A percentile compares a stretch with the other conserved stretches of the same genome.
phyloP scores from a whole-genome alignment of 2,329 filamentous ascomycete species.

The Phoma herbarum region DNA sequence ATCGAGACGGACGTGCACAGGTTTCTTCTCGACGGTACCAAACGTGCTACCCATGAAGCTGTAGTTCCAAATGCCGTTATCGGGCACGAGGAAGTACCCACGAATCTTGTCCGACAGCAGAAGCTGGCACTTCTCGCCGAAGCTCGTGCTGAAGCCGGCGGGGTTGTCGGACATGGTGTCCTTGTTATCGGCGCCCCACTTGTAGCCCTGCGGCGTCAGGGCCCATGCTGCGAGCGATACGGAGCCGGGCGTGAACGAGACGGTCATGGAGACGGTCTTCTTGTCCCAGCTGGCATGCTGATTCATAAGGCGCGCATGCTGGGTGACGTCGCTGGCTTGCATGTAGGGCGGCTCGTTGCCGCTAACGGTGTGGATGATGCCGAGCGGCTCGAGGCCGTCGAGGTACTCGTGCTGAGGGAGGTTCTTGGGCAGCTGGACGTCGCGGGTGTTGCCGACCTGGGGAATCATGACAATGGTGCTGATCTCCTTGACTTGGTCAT shows the following conservation, averaged over 20 bases:
- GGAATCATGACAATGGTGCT: constrained; percentile 97
- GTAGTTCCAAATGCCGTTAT: constrained; percentile 94
- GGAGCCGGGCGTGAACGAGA: constrained; percentile 95
- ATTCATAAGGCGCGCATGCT: constrained; percentile 90
- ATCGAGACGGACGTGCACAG: constrained; percentile 91
- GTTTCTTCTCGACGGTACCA: constrained; percentile 86
- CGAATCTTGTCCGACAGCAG: constrained; percentile 91
- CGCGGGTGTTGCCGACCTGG: constrained; percentile 91
- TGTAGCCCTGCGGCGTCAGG: constrained; percentile 89
- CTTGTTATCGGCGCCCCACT: constrained; percentile 96
- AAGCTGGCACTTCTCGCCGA: constrained; percentile 96
- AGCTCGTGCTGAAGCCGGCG: constrained; percentile 87
- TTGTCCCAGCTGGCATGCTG: constrained; percentile 82
- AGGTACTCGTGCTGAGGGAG: constrained; percentile 93
- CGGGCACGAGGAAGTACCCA: constrained; percentile 95
- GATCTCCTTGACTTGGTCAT: constrained; percentile 96
- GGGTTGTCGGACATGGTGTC: constrained; percentile 93
- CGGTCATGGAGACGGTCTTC: constrained; percentile 92
- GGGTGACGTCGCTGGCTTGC: constrained; percentile 92
- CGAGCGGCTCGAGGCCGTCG: constrained; percentile 84
- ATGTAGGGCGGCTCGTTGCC: constrained; percentile 97
- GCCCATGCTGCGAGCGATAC: constrained; percentile 95
- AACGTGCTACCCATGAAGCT: constrained; percentile 96
- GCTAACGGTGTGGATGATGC: constrained; percentile 93
- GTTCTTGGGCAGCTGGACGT: constrained; percentile 88